These are phyloP conservation scores for Mycena albidolilacea DNA, from an alignment of 768 basidiomycete species.

Conservation along the genomic window DNA sequence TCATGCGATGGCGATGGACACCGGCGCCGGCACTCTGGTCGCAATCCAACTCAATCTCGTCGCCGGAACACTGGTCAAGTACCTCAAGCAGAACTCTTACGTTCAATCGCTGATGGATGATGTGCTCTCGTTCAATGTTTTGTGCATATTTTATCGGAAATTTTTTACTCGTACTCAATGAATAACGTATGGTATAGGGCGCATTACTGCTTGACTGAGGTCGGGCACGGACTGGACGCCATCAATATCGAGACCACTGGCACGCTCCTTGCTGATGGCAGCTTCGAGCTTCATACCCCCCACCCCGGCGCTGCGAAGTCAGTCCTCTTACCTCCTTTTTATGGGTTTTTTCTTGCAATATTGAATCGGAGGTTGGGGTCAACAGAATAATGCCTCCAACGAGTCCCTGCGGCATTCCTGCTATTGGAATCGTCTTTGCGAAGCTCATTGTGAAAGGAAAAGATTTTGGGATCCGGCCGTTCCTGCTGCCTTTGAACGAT, in stretches of 20 bases:
- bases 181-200: neutral
- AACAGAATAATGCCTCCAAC: conserved; percentile 24
- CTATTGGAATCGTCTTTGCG: conserved; percentile 15
- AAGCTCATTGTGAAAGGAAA: conserved; percentile 16
- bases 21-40: conserved; percentile 5
- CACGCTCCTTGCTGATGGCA: conserved; percentile 60
- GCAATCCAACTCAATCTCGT: conserved; percentile 27
- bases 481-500: conserved; percentile 11
- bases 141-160: conserved; percentile 4
- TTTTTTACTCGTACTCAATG: no score
- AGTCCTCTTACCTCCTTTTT: conserved; percentile 33
- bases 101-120: neutral
- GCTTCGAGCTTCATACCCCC: conserved; percentile 68
- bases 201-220: conserved; percentile 21
- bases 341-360: neutral
- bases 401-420: conserved; percentile 17
- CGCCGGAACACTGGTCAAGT: conserved; percentile 15
- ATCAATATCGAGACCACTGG: conserved; percentile 76
- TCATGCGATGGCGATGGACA: conserved; percentile 12
- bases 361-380: neutral
- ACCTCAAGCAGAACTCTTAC: neutral
- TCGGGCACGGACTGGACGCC: conserved; percentile 71
- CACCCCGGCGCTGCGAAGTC: conserved; percentile 73
- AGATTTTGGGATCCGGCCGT: conserved; percentile 17
- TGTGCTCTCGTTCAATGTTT: conserved; percentile 1